Evolutionary conservation across 2,329 filamentous ascomycete species (phyloP).

Genomic region (Pezicula neosporulosa): DNA sequence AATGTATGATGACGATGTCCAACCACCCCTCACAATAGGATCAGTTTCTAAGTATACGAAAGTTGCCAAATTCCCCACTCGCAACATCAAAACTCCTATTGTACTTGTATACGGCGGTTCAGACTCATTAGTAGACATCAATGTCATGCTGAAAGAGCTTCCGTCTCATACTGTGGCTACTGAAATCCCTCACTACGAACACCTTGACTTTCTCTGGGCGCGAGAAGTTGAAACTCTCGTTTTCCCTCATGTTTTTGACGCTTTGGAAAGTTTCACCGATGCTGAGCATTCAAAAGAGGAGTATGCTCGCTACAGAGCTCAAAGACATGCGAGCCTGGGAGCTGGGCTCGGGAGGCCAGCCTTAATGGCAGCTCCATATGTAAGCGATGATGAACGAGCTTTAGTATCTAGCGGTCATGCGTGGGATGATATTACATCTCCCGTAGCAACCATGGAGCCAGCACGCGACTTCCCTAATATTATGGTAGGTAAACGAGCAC

Average conservation of each 20-base stretch:
- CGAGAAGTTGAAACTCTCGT: conserved; percentile 79
- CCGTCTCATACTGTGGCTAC: conserved; percentile 81
- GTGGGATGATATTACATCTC: conserved; percentile 5
- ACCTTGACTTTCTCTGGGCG: conserved; percentile 95
- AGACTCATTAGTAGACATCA: conserved; percentile 91
- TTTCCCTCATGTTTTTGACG: conserved; percentile 84
- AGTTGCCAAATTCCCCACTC: conserved; percentile 91
- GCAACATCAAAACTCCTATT: conserved; percentile 94
- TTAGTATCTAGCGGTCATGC: conserved; percentile 13
- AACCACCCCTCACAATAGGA: conserved; percentile 68
- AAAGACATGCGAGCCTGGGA: conserved; percentile 21
- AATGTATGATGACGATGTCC: conserved; percentile 96
- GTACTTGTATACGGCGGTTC: conserved; percentile 91
- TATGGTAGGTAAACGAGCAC: conserved; percentile 13
- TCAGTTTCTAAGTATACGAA: conserved; percentile 85
- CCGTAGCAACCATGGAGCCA: conserved; percentile 5
- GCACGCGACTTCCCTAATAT: background rate
- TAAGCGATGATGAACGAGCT: conserved; percentile 19
- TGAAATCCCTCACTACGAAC: conserved; percentile 89
- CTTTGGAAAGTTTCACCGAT: conserved; percentile 68
- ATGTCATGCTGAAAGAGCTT: conserved; percentile 85
- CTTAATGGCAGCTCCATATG: conserved; percentile 8
- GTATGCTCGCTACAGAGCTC: conserved; percentile 49
- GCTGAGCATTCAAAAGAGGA: conserved; percentile 57
- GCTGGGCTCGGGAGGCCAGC: conserved; percentile 10